Conservation (phyloP, 441 rosid species). For the Adansonia madagascariensis region DNA sequence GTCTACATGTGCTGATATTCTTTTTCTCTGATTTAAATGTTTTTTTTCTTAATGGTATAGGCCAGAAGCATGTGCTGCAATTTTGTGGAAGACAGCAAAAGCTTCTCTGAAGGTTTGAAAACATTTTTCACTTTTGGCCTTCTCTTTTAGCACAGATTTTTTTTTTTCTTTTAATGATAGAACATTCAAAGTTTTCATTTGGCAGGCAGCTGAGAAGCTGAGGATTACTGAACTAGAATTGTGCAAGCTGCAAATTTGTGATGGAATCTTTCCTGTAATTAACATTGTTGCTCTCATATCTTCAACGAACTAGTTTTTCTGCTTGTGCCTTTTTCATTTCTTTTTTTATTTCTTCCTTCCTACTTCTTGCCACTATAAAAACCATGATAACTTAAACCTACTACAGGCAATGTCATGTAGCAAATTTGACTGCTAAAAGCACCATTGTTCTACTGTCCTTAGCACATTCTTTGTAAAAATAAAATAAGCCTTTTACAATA, state of each 20-base stretch:
- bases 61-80: constrained; percentile 97
- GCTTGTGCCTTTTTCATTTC: background rate
- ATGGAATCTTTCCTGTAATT: constrained; percentile 84
- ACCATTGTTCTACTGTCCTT: background rate
- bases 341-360: background rate
- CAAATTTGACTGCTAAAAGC: constrained; percentile 15
- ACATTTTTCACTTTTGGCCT: constrained; percentile 19
- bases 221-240: constrained; percentile 77
- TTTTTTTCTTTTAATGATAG: constrained; percentile 15
- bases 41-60: constrained; percentile 39
- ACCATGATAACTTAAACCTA: background rate
- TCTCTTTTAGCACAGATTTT: constrained; percentile 5
- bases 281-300: constrained; percentile 23
- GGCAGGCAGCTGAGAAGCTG: constrained; percentile 90
- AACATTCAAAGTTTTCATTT: constrained; percentile 16
- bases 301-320: background rate
- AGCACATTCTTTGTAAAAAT: background rate
- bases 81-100: constrained; percentile 86
- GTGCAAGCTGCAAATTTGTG: constrained; percentile 71
- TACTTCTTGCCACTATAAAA: background rate
- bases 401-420: background rate
- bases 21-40: background rate
- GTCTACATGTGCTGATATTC: constrained; percentile 13
- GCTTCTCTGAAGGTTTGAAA: constrained; percentile 80
- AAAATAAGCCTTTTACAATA: background rate